phyloP scores from a whole-genome alignment of 2,329 filamentous ascomycete genomes.

The Penicillium thymicola region DNA sequence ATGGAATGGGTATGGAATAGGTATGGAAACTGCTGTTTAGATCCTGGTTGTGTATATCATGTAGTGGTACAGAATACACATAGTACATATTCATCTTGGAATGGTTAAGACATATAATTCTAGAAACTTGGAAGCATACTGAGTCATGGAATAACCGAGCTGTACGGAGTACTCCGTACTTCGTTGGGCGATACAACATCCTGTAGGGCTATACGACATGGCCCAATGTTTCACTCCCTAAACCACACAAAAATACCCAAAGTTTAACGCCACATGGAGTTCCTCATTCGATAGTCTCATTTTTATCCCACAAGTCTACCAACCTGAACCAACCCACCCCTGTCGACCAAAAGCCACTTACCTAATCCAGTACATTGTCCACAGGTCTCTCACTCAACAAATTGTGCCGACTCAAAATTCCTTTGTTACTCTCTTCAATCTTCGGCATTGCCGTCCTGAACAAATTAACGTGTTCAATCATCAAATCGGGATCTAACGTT shows the following conservation, averaged over 20 bases:
- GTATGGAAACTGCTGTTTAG: neutral
- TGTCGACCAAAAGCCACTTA: neutral
- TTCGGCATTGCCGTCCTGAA: neutral
- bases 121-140: neutral
- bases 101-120: neutral
- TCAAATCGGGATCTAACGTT: neutral
- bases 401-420: neutral
- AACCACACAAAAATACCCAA: neutral
- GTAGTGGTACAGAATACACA: too few species aligned
- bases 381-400: neutral
- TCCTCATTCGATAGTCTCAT: neutral
- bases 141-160: neutral
- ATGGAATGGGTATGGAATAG: neutral
- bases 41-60: neutral
- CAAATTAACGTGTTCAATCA: neutral
- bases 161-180: neutral
- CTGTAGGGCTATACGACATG: neutral
- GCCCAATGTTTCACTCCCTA: neutral
- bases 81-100: neutral
- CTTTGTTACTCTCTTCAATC: neutral
- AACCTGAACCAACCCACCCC: neutral
- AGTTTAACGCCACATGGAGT: neutral
- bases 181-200: too few species aligned
- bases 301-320: neutral
- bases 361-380: neutral